A percentile compares a stretch with the other conserved stretches of the same genome.
These are phyloP conservation scores for Amesomyces nigricolor DNA, from an alignment of 2,329 filamentous ascomycete genomes.

Conservation along the genomic window DNA sequence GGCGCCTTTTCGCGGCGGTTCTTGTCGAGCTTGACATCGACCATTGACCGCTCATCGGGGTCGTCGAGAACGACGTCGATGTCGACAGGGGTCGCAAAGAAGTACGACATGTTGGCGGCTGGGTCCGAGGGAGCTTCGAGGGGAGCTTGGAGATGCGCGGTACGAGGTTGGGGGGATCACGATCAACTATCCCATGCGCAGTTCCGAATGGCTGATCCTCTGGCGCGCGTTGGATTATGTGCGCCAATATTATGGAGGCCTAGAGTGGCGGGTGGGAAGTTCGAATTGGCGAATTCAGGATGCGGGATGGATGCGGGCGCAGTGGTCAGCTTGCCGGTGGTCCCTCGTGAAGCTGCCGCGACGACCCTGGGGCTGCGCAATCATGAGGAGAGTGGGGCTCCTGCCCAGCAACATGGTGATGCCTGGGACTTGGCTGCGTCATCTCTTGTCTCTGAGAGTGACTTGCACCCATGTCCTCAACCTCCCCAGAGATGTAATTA, in stretches of 20 bases:
- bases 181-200: not conserved
- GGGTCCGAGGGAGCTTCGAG: not conserved
- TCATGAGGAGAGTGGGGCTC: not conserved
- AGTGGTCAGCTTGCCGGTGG: not conserved
- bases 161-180: not conserved
- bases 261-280: not conserved
- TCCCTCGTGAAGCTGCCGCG: not conserved
- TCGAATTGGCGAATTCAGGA: not conserved
- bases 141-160: not conserved
- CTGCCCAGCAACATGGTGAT: not conserved
- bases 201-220: not conserved
- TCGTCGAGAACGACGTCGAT: conserved; percentile 98
- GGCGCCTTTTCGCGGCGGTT: conserved; percentile 94
- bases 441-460: not conserved
- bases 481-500: no score
- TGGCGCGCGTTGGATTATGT: no score
- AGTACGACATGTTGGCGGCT: conserved; percentile 66
- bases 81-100: conserved; percentile 96
- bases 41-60: conserved; percentile 86
- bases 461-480: no score
- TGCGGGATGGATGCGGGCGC: not conserved
- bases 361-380: conserved; percentile 11
- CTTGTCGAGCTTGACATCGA: conserved; percentile 98
- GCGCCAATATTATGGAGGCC: no score
- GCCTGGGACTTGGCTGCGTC: conserved; percentile 5